Conservation (phyloP, 768 basidiomycete genomes). For the Crassisporium funariophilum region DNA sequence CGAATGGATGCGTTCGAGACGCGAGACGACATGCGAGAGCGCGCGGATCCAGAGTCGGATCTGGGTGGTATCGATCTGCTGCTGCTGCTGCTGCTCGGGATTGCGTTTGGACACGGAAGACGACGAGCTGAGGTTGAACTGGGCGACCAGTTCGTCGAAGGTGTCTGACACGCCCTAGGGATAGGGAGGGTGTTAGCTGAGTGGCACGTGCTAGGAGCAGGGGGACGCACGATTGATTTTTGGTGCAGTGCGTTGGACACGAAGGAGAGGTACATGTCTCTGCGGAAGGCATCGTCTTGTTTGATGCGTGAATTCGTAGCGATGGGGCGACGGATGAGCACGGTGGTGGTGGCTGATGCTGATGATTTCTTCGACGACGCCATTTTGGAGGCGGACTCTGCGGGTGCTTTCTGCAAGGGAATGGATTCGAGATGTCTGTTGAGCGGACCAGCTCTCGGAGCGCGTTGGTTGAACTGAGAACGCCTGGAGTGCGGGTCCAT, state of each 20-base stretch:
- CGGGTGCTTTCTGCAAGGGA: conserved; percentile 14
- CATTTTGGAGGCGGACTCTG: conserved; percentile 39
- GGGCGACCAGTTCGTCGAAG: conserved; percentile 88
- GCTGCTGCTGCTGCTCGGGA: conserved; percentile 9
- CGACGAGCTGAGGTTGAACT: conserved; percentile 65
- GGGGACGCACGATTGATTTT: conserved; percentile 60
- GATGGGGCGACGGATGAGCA: conserved; percentile 52
- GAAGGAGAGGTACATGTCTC: conserved; percentile 84
- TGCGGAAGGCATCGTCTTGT: conserved; percentile 73
- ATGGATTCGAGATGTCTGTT: conserved; percentile 47
- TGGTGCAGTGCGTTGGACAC: conserved; percentile 80
- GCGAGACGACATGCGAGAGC: conserved; percentile 89
- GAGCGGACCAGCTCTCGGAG: conserved; percentile 67
- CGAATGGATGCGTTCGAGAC: conserved; percentile 80
- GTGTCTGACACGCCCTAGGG: conserved; percentile 69
- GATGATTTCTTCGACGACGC: conserved; percentile 41
- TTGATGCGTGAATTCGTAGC: conserved; percentile 80
- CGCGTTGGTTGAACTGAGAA: conserved; percentile 75
- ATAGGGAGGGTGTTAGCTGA: conserved; percentile 13
- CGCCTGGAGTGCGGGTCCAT: conserved; percentile 82
- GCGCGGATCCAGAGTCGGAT: conserved; percentile 83
- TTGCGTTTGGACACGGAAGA: conserved; percentile 5
- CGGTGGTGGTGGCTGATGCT: conserved; percentile 28
- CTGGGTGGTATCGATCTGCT: conserved; percentile 48
- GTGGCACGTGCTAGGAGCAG: conserved; percentile 6